These are phyloP conservation scores for Mangifera indica DNA, from an alignment of 345 rosid species.

Conservation along the genomic window DNA sequence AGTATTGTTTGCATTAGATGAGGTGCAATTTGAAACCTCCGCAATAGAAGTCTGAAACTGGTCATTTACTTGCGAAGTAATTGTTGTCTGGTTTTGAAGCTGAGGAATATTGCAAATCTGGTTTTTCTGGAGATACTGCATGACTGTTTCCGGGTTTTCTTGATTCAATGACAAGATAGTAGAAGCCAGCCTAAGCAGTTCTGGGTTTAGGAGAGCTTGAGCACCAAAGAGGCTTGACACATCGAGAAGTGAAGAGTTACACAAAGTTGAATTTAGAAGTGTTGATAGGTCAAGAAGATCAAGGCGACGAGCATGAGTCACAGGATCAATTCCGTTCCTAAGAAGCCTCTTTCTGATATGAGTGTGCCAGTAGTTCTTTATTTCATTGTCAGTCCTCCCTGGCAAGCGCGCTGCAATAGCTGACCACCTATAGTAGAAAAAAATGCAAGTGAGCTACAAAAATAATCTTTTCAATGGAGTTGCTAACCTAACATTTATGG, in stretches of 20 bases:
- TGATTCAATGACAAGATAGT: conserved; percentile 46
- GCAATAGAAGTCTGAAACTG: conserved; percentile 25
- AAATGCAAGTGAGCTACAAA: background rate
- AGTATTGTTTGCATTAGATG: conserved; percentile 13
- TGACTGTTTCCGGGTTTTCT: conserved; percentile 40
- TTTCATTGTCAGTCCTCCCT: conserved; percentile 94
- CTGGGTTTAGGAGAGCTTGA: conserved; percentile 52
- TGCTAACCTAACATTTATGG: conserved; percentile 28
- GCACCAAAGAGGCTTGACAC: conserved; percentile 45
- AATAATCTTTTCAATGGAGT: conserved; percentile 19
- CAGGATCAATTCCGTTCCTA: conserved; percentile 86
- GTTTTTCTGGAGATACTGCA: conserved; percentile 42
- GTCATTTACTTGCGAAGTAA: conserved; percentile 12
- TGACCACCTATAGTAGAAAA: conserved; percentile 66
- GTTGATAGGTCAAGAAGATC: conserved; percentile 78
- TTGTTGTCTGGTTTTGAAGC: conserved; percentile 25
- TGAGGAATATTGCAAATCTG: conserved; percentile 22
- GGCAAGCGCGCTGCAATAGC: conserved; percentile 98
- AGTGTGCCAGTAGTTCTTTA: conserved; percentile 96
- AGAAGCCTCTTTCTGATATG: conserved; percentile 82
- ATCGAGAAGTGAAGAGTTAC: conserved; percentile 37
- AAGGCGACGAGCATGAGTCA: conserved; percentile 82
- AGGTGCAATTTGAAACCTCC: conserved; percentile 27
- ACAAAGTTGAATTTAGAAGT: conserved; percentile 48
- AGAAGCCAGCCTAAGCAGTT: conserved; percentile 38